Conservation (phyloP, 1,284 basidiomycete genomes). For the Boletus semigastroideus region DNA sequence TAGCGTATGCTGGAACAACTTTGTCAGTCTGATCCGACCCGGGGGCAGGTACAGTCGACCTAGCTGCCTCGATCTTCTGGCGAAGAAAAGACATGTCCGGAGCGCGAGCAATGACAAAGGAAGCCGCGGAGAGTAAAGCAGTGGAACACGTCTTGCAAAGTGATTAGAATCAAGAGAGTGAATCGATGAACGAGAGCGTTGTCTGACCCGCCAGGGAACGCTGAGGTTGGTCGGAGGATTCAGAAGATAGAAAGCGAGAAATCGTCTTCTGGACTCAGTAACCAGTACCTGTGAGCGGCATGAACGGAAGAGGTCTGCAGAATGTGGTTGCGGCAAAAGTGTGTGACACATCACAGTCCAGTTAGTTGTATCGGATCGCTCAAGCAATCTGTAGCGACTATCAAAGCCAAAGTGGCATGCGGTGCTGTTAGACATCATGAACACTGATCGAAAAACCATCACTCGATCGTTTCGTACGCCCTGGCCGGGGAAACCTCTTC, state of each 20-base stretch:
- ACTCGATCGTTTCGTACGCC: too few species aligned
- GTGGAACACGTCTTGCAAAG: constrained; percentile 9
- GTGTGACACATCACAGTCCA: background rate
- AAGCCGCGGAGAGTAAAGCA: background rate
- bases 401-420: background rate
- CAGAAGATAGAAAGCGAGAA: constrained; percentile 2
- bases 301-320: constrained; percentile 10
- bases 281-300: constrained; percentile 22
- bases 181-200: background rate
- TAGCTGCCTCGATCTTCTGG: background rate
- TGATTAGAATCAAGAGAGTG: background rate
- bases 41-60: background rate
- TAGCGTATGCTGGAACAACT: background rate
- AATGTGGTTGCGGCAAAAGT: background rate
- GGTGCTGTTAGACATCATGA: background rate
- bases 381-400: background rate
- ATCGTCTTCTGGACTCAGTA: constrained; percentile 14
- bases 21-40: background rate
- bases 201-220: constrained; percentile 11
- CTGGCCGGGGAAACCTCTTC: too few species aligned
- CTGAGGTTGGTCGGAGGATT: constrained; percentile 5
- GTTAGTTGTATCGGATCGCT: background rate
- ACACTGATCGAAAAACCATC: background rate
- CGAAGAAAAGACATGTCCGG: constrained; percentile 6
- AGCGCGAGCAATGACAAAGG: background rate